A percentile compares a stretch with the other conserved stretches of the same genome.
phyloP scores from a whole-genome alignment of 768 basidiomycete species.

The Mycena floridula region DNA sequence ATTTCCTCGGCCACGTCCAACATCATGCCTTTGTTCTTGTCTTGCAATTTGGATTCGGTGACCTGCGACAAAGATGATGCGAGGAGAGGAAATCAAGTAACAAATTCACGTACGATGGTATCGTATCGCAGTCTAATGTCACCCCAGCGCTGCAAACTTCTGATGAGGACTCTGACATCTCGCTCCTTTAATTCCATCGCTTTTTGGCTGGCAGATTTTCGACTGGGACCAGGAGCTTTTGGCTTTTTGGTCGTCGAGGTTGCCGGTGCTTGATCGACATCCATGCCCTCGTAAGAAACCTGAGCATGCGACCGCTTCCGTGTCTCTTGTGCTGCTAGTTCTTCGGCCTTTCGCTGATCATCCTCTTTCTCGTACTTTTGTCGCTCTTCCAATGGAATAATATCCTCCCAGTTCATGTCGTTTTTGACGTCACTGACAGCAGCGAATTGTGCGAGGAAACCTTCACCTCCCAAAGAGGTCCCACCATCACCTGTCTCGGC shows the following conservation, averaged over 20 bases:
- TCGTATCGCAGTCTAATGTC: slow-evolving; percentile 95
- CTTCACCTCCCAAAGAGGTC: slow-evolving; percentile 94
- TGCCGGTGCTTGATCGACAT: slow-evolving; percentile 67
- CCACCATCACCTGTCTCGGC: slow-evolving; percentile 77
- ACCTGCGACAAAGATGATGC: slow-evolving; percentile 43
- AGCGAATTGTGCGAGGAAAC: slow-evolving; percentile 93
- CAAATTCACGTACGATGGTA: slow-evolving; percentile 63
- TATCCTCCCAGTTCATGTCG: slow-evolving; percentile 99
- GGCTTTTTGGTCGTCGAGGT: slow-evolving; percentile 68
- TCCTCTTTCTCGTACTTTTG: slow-evolving; percentile 80
- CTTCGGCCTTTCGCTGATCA: slow-evolving; percentile 67
- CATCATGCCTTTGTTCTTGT: slow-evolving; percentile 93
- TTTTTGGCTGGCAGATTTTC: slow-evolving; percentile 91
- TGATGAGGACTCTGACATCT: slow-evolving; percentile 90
- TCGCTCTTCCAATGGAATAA: slow-evolving; percentile 91
- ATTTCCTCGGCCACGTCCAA: slow-evolving; percentile 90
- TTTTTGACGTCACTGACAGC: slow-evolving; percentile 97
- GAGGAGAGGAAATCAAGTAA: slow-evolving; percentile 4
- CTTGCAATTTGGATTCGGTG: slow-evolving; percentile 80
- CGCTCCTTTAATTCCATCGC: slow-evolving; percentile 97
- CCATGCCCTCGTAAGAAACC: slow-evolving; percentile 92
- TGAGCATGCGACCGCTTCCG: slow-evolving; percentile 83
- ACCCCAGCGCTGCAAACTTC: slow-evolving; percentile 96
- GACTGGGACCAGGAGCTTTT: slow-evolving; percentile 60
- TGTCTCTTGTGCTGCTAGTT: slow-evolving; percentile 60